phyloP scores from a whole-genome alignment of 805 yeast species.

The Blastobotrys mokoenaii region DNA sequence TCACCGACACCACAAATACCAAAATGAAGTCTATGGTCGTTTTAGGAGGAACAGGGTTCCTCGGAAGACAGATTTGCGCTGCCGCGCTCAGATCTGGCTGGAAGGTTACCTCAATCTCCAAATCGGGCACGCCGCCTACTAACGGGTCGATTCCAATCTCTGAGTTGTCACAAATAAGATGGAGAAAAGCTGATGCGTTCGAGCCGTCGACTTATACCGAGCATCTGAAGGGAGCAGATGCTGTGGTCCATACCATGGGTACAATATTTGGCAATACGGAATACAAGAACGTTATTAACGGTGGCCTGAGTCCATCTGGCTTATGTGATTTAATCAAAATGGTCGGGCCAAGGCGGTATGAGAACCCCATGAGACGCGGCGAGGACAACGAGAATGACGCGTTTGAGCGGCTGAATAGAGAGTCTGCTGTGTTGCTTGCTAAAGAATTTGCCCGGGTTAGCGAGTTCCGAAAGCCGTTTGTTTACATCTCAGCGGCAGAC shows the following conservation, averaged over 20 bases:
- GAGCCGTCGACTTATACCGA: constrained; percentile 48
- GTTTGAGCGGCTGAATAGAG: constrained; percentile 58
- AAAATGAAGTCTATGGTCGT: constrained; percentile 40
- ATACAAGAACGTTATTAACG: constrained; percentile 43
- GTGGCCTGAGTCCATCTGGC: not conserved
- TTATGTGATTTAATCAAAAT: not conserved
- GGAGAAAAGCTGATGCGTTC: constrained; percentile 65
- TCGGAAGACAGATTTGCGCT: constrained; percentile 65
- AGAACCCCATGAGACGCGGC: constrained; percentile 43
- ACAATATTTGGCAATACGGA: constrained; percentile 56
- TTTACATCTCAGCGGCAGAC: constrained; percentile 74
- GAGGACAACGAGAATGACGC: constrained; percentile 18
- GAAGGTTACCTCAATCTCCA: constrained; percentile 57
- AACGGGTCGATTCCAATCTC: constrained; percentile 28
- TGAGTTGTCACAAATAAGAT: constrained; percentile 42
- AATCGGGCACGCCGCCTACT: constrained; percentile 42
- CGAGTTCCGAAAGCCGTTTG: constrained; percentile 35
- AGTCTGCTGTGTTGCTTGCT: constrained; percentile 60
- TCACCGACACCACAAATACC: not conserved
- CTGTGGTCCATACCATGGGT: constrained; percentile 82
- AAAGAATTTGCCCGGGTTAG: constrained; percentile 37
- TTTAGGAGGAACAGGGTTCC: constrained; percentile 83
- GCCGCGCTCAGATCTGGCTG: constrained; percentile 54
- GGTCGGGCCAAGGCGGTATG: constrained; percentile 30
- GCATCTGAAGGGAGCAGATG: constrained; percentile 40